Evolutionary conservation across 192 early-diverging fungal genomes (phyloP), one percentile per base, ranked within the genome.

Genomic region (Podila clonocystis): DNA sequence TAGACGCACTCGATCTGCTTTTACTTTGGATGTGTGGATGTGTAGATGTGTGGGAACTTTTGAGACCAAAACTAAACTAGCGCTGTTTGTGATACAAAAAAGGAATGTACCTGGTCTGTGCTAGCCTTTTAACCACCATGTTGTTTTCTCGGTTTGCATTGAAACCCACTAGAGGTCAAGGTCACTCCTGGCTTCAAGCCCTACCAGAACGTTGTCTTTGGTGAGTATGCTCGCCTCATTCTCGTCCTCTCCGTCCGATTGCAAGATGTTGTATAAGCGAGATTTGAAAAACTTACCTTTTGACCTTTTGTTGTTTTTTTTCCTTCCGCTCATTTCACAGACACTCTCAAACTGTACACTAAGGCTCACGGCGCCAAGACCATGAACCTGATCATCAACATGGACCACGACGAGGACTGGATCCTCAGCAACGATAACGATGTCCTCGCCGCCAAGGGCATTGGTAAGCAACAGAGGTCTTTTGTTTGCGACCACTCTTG

Each of bases 361-460:
- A 87, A 89, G 28, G 89, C 92, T 17, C 90, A 91, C 74, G 93
- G 93, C 33, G 74, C 88, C 48, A 95, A 95, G 90, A 91, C 94
- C 19, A 89, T 90, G 78, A 95, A 95, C 77, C 85, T 97, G 58
- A 92, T 95, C 55, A 96, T 97, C 79, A 97, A 97, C 73, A 74
- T 94, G 55, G 94, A 94, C 30, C 85, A 95, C 61, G 89, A 91
- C 55, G 88, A 88, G 19, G 83, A 87, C 4, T 87, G 85, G 67
- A 86, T 95, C 67, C 83, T 93, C 7, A 73, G 74, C 29, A 87
- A 93, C 71, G 86, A 90, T 41, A 73, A 80, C 19, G 84, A 86
- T 24, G 84, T 89, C 34, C 78, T 91, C 13, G 82, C 85, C 11
- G 82, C 72, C 55, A 84, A 73, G 9, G 91, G 91, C 7, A 82